phyloP scores from a whole-genome alignment of 306 rosid genomes.

The Quercus wislizeni region DNA sequence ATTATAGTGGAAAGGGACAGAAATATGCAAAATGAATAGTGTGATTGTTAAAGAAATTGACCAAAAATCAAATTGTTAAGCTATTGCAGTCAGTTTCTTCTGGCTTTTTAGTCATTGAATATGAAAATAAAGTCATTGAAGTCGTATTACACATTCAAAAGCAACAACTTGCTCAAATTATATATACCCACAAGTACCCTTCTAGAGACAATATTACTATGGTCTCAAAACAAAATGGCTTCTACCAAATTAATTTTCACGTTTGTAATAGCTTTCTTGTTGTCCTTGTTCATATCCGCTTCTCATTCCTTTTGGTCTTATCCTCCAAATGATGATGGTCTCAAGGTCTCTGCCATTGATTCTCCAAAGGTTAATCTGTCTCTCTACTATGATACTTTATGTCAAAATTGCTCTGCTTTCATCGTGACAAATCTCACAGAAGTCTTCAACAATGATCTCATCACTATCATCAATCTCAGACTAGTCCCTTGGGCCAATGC shows the following conservation, averaged over 20 bases:
- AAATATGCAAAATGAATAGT: background rate
- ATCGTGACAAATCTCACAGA: conserved; percentile 34
- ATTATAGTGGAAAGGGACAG: too few species aligned
- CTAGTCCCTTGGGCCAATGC: conserved; percentile 57
- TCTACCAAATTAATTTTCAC: background rate
- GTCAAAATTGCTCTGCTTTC: conserved; percentile 38
- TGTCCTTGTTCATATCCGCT: background rate
- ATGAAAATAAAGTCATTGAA: background rate
- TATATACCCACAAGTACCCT: background rate
- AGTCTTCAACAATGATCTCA: conserved; percentile 40
- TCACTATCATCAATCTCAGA: conserved; percentile 43
- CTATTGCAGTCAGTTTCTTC: background rate
- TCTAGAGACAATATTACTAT: background rate
- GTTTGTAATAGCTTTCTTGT: background rate
- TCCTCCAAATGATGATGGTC: background rate
- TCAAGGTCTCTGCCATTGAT: background rate
- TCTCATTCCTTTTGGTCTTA: conserved; percentile 16
- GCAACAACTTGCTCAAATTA: background rate
- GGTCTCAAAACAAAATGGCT: background rate
- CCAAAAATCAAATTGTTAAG: background rate
- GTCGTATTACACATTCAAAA: background rate
- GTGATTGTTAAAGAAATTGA: background rate
- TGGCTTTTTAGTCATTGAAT: background rate
- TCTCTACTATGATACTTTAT: conserved; percentile 45
- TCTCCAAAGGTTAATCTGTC: conserved; percentile 46